Evolutionary conservation across 768 basidiomycete genomes (phyloP).

Genomic region (Leccinum subgranulosum): DNA sequence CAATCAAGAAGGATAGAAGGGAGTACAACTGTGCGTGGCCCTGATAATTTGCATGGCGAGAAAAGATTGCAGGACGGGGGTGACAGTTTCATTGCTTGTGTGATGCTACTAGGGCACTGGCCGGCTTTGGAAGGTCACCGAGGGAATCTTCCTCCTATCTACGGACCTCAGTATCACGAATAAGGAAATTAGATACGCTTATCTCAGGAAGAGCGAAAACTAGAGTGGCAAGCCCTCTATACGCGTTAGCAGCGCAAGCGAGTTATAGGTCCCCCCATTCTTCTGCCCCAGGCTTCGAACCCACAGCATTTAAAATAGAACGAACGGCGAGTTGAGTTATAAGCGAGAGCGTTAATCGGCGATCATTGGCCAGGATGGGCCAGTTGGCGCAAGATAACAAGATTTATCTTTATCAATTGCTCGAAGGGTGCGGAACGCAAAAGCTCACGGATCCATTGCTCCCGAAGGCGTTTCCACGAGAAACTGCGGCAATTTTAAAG

Average conservation of each 20-base stretch:
- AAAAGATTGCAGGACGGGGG: not conserved
- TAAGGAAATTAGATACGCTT: conserved; percentile 4
- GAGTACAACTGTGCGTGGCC: conserved; percentile 87
- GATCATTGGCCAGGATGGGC: conserved; percentile 61
- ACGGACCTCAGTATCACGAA: not conserved
- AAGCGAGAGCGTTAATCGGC: conserved; percentile 61
- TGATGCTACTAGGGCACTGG: not conserved
- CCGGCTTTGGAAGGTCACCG: not conserved
- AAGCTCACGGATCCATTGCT: conserved; percentile 41
- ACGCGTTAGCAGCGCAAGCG: conserved; percentile 8
- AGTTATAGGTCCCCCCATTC: conserved; percentile 57
- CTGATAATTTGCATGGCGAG: conserved; percentile 40
- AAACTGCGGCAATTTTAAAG: conserved; percentile 40
- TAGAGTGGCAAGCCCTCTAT: not conserved
- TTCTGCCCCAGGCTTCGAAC: conserved; percentile 48
- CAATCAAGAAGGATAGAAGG: conserved; percentile 59
- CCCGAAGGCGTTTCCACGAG: conserved; percentile 40
- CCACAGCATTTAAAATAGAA: conserved; percentile 52
- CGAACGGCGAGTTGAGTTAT: conserved; percentile 55
- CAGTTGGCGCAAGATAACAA: conserved; percentile 49
- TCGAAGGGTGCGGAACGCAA: conserved; percentile 51
- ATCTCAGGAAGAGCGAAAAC: conserved; percentile 10
- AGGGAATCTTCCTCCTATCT: conserved; percentile 4
- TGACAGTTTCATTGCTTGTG: not conserved
- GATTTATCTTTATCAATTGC: conserved; percentile 49